Base-by-base conservation (phyloP, 1,139 yeast genomes). In the Taphrina betulina region DNA sequence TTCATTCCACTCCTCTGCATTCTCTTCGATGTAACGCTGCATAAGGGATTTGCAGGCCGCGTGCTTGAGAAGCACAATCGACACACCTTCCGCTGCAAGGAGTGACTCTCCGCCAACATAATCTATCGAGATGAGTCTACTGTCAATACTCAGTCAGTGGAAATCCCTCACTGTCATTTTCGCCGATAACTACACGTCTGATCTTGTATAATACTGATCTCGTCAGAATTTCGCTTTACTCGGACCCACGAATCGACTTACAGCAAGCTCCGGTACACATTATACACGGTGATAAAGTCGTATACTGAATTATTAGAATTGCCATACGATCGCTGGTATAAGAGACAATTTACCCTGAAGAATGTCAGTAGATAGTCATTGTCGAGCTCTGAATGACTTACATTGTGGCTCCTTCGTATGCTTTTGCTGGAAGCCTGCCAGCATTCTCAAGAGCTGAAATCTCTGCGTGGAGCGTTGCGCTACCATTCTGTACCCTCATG, bases 251-350 rank as follows among this genome's bases (percentile, higher is more conserved):
- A n/a, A 20, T 5, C 44, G 5, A 20, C 48, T 43, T 2, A 43
- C 48, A 14, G 14, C 48, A 43, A 19, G 48, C 48, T 7, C 48
- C 48, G 26, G 48, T 31, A 20, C 48, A 43, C 48, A 43, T 43
- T n/a, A 19, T 26, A 20, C 48, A 43, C 5, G 48, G 48, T 31
- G 48, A 43, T 8, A 43, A 14, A 4, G 48, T 43, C 5, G 48
- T 43, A 37, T 43, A n/a, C n/a, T n/a, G n/a, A n/a, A n/a, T n/a
- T n/a, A n/a, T n/a, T n/a, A n/a, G n/a, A n/a, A n/a, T n/a, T n/a
- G n/a, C n/a, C n/a, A n/a, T n/a, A n/a, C n/a, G n/a, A n/a, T n/a
- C n/a, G n/a, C n/a, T n/a, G n/a, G n/a, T n/a, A n/a, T n/a, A n/a
- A n/a, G n/a, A n/a, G n/a, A n/a, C n/a, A n/a, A n/a, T n/a, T n/a